Evolutionary conservation across 176 grass and related monocot species (phyloP).

Genomic region (Lolium multiflorum): DNA sequence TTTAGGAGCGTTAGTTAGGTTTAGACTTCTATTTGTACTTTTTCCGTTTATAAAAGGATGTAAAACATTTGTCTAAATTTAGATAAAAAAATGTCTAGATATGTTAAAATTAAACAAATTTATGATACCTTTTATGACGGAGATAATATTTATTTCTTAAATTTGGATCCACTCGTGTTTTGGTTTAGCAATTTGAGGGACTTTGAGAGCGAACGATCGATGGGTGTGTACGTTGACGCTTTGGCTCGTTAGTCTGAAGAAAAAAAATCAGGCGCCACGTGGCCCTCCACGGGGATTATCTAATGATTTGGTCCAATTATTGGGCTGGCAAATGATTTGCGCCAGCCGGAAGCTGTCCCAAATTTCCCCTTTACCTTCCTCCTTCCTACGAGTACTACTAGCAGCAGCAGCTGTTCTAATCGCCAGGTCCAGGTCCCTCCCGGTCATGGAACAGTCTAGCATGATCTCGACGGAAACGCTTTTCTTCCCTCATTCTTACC

Average conservation of each 20-base stretch:
- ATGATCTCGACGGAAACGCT: neutral
- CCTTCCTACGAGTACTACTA: neutral
- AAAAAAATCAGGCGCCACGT: slow-evolving; percentile 34
- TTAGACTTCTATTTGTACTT: too few species aligned
- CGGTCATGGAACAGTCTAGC: slow-evolving; percentile 9
- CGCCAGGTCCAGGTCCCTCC: neutral
- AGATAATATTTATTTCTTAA: too few species aligned
- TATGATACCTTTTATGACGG: too few species aligned
- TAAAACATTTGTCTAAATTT: too few species aligned
- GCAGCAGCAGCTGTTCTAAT: neutral
- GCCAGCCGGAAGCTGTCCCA: slow-evolving; percentile 13
- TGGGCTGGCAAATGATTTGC: slow-evolving; percentile 51
- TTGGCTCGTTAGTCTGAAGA: neutral
- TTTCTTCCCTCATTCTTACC: neutral
- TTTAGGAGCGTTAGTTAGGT: too few species aligned
- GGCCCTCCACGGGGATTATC: slow-evolving; percentile 28
- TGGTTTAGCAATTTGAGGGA: too few species aligned
- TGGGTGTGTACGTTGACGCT: slow-evolving; percentile 35
- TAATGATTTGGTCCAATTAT: slow-evolving; percentile 56
- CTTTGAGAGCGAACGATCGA: neutral
- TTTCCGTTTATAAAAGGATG: too few species aligned
- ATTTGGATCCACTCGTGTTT: too few species aligned
- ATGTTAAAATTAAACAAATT: too few species aligned
- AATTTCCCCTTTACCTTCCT: slow-evolving; percentile 26
- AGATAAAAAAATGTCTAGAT: too few species aligned